Base-by-base conservation (phyloP, 306 rosid species). In the Sicyos baderoa region DNA sequence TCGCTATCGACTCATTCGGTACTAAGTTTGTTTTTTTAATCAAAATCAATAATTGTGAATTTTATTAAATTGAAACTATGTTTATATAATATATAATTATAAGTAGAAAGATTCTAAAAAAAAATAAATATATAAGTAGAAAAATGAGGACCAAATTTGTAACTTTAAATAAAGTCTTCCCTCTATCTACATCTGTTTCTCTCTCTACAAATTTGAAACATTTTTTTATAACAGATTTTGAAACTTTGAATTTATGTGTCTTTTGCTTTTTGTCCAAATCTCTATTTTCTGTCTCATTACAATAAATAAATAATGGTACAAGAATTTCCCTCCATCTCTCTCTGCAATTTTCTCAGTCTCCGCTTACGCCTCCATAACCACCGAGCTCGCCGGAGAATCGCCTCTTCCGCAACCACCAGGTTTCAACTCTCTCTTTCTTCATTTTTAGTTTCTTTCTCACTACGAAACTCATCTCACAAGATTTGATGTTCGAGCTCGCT, bases 201-300 rank as follows among this genome's bases (percentile, higher is more conserved):
- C 59, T 29, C 7, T 25, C 65, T 29, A 14, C 18, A 62, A 14
- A 60, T 79, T 83, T 80, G 84, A 77, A 25, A 25, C 29, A 1
- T 25, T 25, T 25, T 25, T 25, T 25, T 25, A 1, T 25, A 1
- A 25, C 1, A 1, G 3, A 3, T 1, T 25, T 25, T 29, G 35
- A 29, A 83, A 35, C 42, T 76, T 29, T 29, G 35, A 29, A 29
- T 29, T 29, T 29, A 29, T 29, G 35, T 1, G 35, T 29, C 78
- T 70, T 70, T 35, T 29, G 35, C 35, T 6, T 35, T 35, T 35
- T 35, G n/a, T 6, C 42, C 8, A 35, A 35, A 35, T 35, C 42
- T 35, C 42, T 35, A 8, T 35, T 54, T 59, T 58, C 48, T 67
- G 44, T 47, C 18, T 22, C 50, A 14, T 5, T 18, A 16, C 10